Conservation (phyloP, 2,329 filamentous ascomycete species). For the Alternaria hordeiaustralica region DNA sequence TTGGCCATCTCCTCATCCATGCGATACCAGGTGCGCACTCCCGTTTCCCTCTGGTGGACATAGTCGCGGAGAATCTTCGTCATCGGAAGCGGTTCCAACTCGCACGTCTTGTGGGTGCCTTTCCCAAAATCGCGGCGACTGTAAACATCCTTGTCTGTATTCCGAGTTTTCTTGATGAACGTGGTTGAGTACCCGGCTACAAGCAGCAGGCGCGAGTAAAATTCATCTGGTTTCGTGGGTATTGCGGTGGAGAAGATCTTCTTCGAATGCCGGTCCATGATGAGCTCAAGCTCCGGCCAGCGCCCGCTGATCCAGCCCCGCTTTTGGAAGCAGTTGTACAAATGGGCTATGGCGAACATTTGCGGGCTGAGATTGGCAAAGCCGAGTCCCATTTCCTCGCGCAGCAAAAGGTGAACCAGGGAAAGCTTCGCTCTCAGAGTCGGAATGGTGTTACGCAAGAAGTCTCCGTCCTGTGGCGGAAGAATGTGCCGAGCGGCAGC, state of each 20-base stretch:
- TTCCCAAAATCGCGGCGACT: neutral
- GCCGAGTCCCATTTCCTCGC: neutral
- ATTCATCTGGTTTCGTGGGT: neutral
- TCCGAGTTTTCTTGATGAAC: neutral
- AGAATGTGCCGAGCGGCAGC: neutral
- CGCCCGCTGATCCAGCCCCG: neutral
- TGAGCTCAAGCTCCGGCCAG: neutral
- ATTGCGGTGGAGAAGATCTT: neutral
- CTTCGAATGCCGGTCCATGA: neutral
- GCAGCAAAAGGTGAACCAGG: neutral
- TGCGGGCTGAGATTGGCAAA: neutral
- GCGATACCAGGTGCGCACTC: neutral
- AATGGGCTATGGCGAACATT: neutral
- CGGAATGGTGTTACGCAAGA: neutral
- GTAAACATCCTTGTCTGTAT: neutral
- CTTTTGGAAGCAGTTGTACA: neutral
- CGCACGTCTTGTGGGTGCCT: neutral
- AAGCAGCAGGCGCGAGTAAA: neutral
- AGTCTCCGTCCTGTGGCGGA: neutral
- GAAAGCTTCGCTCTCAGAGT: neutral
- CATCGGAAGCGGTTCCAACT: neutral
- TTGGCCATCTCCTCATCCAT: neutral
- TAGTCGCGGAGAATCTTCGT: neutral
- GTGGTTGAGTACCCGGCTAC: neutral
- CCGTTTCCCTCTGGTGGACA: neutral